Base-by-base conservation (phyloP, 345 rosid genomes). In the Populus euphratica region DNA sequence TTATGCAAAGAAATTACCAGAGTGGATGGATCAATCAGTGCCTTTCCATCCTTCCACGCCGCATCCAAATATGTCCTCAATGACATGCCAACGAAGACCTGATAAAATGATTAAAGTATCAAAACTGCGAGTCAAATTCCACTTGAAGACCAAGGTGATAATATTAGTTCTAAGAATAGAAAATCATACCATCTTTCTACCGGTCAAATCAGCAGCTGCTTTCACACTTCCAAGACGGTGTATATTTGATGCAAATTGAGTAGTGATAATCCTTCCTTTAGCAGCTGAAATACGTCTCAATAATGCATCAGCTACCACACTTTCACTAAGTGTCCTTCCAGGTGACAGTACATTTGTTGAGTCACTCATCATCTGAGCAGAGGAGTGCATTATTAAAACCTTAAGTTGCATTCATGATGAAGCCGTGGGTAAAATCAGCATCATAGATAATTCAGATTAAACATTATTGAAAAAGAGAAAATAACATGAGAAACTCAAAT, bases 41-140 rank as follows among this genome's bases (percentile, higher is more conserved):
- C 96, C 87, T 92, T 91, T 81, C 99, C 99, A 88, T 96, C 99
- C 83, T 84, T 96, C 97, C 99, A 93, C 83, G 99, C 99, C 59
- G 97, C 97, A 78, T 96, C 98, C 47, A 96, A 90, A 83, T 96
- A 96, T 73, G 99, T 91, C 86, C 96, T 91, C 71, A 93, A 85
- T 43, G 99, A 93, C 99, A 96, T 96, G 82, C 99, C 99, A 81
- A 93, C 94, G 83, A 96, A 91, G 65, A 92, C 95, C 98, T 92
- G 86, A 69, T 20, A 77, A 17, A 80, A 77, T 43, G 68, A 70
- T 41, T 81, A 56, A 21, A 68, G 17, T 0, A 33, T 39, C 72
- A 74, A 50, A 75, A 75, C 76, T 66, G 50, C 33, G n/a, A 31
- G 41, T 14, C 54, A 69, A 20, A 39, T 69, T 44, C 47, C 8